Conservation (phyloP, 306 rosid genomes). For the Abrus precatorius region DNA sequence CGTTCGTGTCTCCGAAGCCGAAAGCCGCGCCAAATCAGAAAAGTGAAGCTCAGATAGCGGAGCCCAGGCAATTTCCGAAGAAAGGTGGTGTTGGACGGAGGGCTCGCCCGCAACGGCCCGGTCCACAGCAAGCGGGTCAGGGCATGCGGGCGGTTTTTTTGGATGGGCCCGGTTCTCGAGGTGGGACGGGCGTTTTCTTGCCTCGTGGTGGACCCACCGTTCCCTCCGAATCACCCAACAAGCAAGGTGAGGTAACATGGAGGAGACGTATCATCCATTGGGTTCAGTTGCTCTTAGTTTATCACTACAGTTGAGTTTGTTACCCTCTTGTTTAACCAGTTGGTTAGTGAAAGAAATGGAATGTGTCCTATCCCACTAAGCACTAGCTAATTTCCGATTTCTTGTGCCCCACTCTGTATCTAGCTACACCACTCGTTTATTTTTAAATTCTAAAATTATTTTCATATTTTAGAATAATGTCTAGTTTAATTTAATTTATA, state of each 20-base stretch:
- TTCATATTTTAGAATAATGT: too few relatives aligned
- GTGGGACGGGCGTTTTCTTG: slow-evolving; percentile 92
- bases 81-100: slow-evolving; percentile 39
- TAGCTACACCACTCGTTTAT: neutral
- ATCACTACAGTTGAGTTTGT: slow-evolving; percentile 3
- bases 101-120: slow-evolving; percentile 29
- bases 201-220: slow-evolving; percentile 53
- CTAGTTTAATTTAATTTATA: too few relatives aligned
- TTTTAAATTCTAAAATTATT: too few relatives aligned
- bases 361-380: slow-evolving; percentile 1
- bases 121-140: slow-evolving; percentile 43
- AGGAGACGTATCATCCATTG: neutral
- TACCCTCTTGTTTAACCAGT: slow-evolving; percentile 3
- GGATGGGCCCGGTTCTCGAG: slow-evolving; percentile 50
- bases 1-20: slow-evolving; percentile 29
- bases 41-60: slow-evolving; percentile 10
- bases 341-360: slow-evolving; percentile 39
- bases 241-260: slow-evolving; percentile 43
- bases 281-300: slow-evolving; percentile 26
- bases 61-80: slow-evolving; percentile 21
- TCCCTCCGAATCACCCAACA: slow-evolving; percentile 46
- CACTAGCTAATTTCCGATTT: neutral
- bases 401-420: neutral
- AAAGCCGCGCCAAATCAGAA: slow-evolving; percentile 14
- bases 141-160: slow-evolving; percentile 57